Conservation (phyloP, 2,329 filamentous ascomycete species). For the Diplocarpon mali region DNA sequence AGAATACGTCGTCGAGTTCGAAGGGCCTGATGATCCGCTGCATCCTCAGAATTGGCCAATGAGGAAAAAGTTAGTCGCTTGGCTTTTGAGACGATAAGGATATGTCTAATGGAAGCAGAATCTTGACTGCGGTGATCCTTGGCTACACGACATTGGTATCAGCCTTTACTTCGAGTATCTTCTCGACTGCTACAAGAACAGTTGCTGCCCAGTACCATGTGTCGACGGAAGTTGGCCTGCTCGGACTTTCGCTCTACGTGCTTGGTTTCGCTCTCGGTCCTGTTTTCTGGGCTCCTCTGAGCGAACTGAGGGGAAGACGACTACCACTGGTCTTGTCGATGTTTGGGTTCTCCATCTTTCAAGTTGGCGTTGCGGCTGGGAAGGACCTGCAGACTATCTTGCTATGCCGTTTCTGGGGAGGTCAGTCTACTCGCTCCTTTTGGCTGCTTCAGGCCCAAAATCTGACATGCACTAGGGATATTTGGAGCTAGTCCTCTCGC, state of each 20-base stretch:
- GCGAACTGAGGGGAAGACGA: slow-evolving; percentile 58
- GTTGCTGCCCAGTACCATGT: slow-evolving; percentile 51
- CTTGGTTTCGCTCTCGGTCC: slow-evolving; percentile 63
- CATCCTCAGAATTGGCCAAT: slow-evolving; percentile 83
- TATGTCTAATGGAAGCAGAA: slow-evolving; percentile 27
- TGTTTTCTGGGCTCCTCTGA: slow-evolving; percentile 60
- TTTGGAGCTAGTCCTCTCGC: slow-evolving; percentile 60
- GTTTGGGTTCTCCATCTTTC: slow-evolving; percentile 61
- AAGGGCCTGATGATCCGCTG: slow-evolving; percentile 70
- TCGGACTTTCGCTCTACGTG: slow-evolving; percentile 61
- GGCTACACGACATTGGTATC: slow-evolving; percentile 63
- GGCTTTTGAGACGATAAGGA: slow-evolving; percentile 18
- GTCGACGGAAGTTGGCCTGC: slow-evolving; percentile 46
- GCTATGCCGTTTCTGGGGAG: slow-evolving; percentile 62
- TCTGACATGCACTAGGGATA: slow-evolving; percentile 31
- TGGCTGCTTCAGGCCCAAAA: background rate
- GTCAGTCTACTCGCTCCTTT: slow-evolving; percentile 34
- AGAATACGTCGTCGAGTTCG: slow-evolving; percentile 76
- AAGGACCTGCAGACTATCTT: slow-evolving; percentile 61
- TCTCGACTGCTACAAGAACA: slow-evolving; percentile 51
- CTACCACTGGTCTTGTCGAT: slow-evolving; percentile 49
- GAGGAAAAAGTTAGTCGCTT: slow-evolving; percentile 55
- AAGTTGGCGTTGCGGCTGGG: slow-evolving; percentile 50
- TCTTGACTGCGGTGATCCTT: slow-evolving; percentile 55
- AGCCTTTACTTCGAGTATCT: slow-evolving; percentile 66